These are phyloP conservation scores for Picea abies DNA, from an alignment of 83 land plant genomes.

Conservation along the genomic window DNA sequence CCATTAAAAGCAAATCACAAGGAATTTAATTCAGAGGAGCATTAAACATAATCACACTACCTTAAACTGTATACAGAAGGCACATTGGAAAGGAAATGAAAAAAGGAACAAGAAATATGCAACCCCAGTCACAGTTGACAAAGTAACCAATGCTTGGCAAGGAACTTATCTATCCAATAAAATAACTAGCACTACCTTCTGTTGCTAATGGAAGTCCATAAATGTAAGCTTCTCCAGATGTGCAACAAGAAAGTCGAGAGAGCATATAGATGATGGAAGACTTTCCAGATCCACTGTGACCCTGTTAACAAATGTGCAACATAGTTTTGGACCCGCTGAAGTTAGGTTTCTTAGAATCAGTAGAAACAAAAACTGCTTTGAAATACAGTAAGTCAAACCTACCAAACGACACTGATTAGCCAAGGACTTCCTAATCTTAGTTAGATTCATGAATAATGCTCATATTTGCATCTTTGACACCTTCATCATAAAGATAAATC, in stretches of 20 bases:
- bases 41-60: background rate
- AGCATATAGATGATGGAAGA: conserved; percentile 32
- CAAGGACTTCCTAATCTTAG: too few species aligned
- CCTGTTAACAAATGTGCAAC: conserved; percentile 22
- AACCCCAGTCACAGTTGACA: background rate
- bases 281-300: conserved; percentile 39
- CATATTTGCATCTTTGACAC: background rate
- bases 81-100: background rate
- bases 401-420: too few species aligned
- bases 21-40: background rate
- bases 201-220: conserved; percentile 35
- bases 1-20: background rate
- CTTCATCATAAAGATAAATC: background rate
- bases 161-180: background rate
- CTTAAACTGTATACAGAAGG: background rate
- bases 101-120: background rate
- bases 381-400: background rate
- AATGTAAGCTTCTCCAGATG: conserved; percentile 37
- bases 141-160: background rate
- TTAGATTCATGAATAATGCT: background rate
- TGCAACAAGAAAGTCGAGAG: conserved; percentile 26
- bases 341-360: background rate
- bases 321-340: conserved; percentile 4
- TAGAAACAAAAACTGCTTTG: background rate
- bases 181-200: conserved; percentile 19